Evolutionary conservation across 2,329 filamentous ascomycete species (phyloP).

Genomic region (Penicillium sp.): DNA sequence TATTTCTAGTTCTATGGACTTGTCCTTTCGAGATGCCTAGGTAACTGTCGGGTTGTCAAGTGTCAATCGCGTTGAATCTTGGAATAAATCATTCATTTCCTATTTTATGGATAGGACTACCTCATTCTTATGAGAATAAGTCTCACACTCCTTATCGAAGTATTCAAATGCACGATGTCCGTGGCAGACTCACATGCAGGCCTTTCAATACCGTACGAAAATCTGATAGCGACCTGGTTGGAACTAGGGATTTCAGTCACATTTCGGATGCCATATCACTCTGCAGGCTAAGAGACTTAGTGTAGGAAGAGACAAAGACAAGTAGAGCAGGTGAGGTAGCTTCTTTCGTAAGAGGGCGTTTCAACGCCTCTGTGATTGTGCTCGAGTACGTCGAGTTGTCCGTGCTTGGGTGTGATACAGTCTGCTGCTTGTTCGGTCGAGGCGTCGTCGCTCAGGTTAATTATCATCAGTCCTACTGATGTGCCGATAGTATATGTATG

Average conservation of each 20-base stretch:
- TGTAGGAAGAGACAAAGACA: too few relatives aligned
- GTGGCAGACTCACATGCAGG: neutral
- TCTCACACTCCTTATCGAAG: neutral
- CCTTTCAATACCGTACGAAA: too few relatives aligned
- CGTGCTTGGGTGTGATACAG: neutral
- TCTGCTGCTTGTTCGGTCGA: neutral
- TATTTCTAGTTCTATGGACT: neutral
- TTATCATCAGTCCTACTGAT: neutral
- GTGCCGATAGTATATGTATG: neutral
- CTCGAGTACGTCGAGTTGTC: neutral
- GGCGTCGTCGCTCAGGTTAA: neutral
- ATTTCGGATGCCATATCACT: too few relatives aligned
- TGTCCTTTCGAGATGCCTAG: slow-evolving; percentile 13
- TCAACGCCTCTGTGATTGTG: too few relatives aligned
- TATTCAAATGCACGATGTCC: neutral
- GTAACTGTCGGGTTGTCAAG: neutral
- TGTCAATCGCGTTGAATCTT: neutral
- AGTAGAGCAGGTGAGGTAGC: too few relatives aligned
- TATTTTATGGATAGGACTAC: neutral
- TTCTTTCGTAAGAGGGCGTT: too few relatives aligned
- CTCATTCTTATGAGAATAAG: neutral
- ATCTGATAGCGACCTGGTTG: too few relatives aligned
- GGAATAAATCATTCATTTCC: neutral
- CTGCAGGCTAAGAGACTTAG: too few relatives aligned
- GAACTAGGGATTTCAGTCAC: too few relatives aligned